phyloP scores from a whole-genome alignment of 2,329 filamentous ascomycete species.

The Alternaria viburni region DNA sequence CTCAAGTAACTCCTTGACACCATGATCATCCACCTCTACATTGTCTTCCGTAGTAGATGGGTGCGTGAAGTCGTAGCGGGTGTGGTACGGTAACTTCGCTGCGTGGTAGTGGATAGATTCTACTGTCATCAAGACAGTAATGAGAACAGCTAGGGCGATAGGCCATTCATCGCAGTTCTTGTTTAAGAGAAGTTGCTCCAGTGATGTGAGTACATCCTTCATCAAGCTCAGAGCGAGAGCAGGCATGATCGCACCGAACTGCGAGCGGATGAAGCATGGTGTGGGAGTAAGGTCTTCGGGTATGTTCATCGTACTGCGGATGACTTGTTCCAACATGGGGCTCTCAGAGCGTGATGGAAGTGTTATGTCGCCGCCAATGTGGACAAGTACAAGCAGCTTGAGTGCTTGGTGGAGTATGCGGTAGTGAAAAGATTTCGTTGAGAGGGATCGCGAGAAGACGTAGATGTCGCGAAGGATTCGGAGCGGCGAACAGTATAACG shows the following conservation, averaged over 20 bases:
- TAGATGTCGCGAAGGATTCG: conserved; percentile 45
- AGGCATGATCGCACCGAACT: conserved; percentile 47
- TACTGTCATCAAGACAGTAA: conserved; percentile 46
- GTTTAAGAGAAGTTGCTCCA: conserved; percentile 41
- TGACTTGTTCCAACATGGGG: conserved; percentile 22
- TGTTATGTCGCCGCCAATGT: conserved; percentile 47
- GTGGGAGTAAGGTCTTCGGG: conserved; percentile 27
- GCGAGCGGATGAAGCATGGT: conserved; percentile 49
- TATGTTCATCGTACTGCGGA: conserved; percentile 25
- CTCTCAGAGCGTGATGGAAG: conserved; percentile 27
- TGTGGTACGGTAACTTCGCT: conserved; percentile 45
- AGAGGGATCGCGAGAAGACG: conserved; percentile 35
- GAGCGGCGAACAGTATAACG: conserved; percentile 42
- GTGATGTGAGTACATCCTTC: conserved; percentile 37
- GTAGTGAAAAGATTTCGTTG: conserved; percentile 18
- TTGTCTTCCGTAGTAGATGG: conserved; percentile 10
- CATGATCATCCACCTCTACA: conserved; percentile 29
- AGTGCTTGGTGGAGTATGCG: conserved; percentile 42
- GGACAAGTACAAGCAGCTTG: conserved; percentile 49
- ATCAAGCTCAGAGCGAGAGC: conserved; percentile 39
- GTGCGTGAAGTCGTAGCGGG: conserved; percentile 6
- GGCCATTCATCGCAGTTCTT: conserved; percentile 43
- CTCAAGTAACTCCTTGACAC: conserved; percentile 33
- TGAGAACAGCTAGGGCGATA: conserved; percentile 39
- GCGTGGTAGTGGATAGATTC: conserved; percentile 50